Conservation (phyloP, 2,329 filamentous ascomycete species). For the Orbilia javanica region DNA sequence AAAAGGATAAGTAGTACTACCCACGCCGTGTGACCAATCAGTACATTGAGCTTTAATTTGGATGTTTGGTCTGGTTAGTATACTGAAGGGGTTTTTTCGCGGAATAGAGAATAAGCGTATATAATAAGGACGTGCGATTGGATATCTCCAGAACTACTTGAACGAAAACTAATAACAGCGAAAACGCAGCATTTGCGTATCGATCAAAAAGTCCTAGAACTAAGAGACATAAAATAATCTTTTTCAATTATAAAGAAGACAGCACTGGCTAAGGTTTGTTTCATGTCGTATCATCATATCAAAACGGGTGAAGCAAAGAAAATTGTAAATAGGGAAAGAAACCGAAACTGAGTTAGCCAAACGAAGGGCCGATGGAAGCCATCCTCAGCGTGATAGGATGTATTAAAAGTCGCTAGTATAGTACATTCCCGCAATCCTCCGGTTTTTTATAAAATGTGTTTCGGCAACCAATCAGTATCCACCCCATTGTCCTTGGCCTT, state of each 20-base stretch:
- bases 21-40: background rate
- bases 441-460: background rate
- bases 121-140: background rate
- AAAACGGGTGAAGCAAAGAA: slow-evolving; percentile 4
- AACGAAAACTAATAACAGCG: background rate
- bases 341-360: slow-evolving; percentile 2
- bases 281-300: slow-evolving; percentile 37
- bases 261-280: slow-evolving; percentile 21
- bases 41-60: too few species aligned
- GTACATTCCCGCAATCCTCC: slow-evolving; percentile 28
- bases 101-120: background rate
- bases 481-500: slow-evolving; percentile 62
- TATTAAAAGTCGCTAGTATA: slow-evolving; percentile 48
- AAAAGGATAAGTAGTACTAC: too few species aligned
- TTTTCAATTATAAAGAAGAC: slow-evolving; percentile 10
- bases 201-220: background rate
- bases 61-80: background rate
- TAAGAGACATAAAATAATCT: background rate
- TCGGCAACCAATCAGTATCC: background rate
- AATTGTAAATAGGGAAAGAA: background rate
- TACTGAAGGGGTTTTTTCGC: background rate
- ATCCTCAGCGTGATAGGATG: slow-evolving; percentile 33
- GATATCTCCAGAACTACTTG: background rate
- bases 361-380: background rate
- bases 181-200: background rate